A percentile compares a stretch with the other conserved stretches of the same genome.
Conservation (phyloP, 2,329 filamentous ascomycete genomes). For the Aspergillaceae sp. region DNA sequence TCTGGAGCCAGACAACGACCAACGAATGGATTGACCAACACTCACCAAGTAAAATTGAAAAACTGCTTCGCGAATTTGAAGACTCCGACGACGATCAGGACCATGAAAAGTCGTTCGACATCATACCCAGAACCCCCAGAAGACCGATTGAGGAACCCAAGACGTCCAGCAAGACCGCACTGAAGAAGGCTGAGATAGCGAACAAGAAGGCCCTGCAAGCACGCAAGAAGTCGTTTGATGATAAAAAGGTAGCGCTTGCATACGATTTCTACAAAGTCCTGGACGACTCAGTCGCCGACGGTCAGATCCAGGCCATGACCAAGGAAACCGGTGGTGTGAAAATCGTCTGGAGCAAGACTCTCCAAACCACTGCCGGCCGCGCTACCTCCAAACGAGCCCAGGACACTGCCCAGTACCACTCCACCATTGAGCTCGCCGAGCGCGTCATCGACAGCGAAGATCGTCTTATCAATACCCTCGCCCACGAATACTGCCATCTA, state of each 20-base stretch:
- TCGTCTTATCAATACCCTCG: slow-evolving; percentile 79
- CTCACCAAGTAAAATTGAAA: slow-evolving; percentile 40
- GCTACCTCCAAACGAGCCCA: slow-evolving; percentile 62
- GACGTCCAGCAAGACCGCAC: slow-evolving; percentile 28
- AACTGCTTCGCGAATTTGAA: slow-evolving; percentile 25
- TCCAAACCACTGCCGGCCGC: slow-evolving; percentile 55
- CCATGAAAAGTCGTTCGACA: slow-evolving; percentile 10
- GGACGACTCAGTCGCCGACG: slow-evolving; percentile 44
- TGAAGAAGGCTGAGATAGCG: slow-evolving; percentile 31
- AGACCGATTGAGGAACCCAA: slow-evolving; percentile 10
- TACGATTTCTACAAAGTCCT: slow-evolving; percentile 48
- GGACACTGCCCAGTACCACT: slow-evolving; percentile 45
- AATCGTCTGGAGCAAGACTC: slow-evolving; percentile 54
- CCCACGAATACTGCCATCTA: slow-evolving; percentile 93
- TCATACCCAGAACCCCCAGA: slow-evolving; percentile 4
- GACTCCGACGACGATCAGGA: slow-evolving; percentile 30
- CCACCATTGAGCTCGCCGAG: slow-evolving; percentile 76
- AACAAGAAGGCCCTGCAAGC: slow-evolving; percentile 28
- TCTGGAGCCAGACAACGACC: slow-evolving; percentile 45
- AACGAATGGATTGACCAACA: slow-evolving; percentile 49
- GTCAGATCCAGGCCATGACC: slow-evolving; percentile 42
- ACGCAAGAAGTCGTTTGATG: slow-evolving; percentile 45
- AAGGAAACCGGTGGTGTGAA: slow-evolving; percentile 49
- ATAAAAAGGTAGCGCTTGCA: slow-evolving; percentile 45
- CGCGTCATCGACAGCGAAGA: slow-evolving; percentile 75